Conservation (phyloP, 176 grass and related monocot genomes). For the Aegilops speltoides region DNA sequence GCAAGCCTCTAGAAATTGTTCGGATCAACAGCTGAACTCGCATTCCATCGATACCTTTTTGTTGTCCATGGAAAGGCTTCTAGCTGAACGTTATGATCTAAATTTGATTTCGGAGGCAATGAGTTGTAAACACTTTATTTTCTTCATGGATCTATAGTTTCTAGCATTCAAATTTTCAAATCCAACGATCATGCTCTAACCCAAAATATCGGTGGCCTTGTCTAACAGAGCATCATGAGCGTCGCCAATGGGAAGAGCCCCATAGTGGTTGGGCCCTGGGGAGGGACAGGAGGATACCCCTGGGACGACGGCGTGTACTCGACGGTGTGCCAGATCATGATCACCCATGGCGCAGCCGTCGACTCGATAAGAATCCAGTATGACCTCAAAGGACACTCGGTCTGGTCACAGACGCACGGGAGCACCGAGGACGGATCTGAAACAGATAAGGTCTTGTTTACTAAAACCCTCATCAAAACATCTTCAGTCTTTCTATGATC, state of each 20-base stretch:
- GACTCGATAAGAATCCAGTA: conserved; percentile 63
- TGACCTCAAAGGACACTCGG: conserved; percentile 44
- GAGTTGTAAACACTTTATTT: neutral
- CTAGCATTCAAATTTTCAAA: neutral
- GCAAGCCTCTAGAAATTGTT: neutral
- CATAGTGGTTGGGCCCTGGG: conserved; percentile 76
- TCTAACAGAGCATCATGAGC: conserved; percentile 43
- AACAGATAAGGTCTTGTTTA: conserved; percentile 51
- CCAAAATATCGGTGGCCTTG: neutral
- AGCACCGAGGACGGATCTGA: conserved; percentile 41
- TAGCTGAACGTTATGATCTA: neutral
- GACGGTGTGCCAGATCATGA: conserved; percentile 54
- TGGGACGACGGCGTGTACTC: conserved; percentile 76
- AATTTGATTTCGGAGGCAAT: neutral
- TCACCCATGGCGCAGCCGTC: conserved; percentile 62
- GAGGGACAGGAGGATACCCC: conserved; percentile 59
- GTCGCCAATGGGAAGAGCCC: conserved; percentile 45
- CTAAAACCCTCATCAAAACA: conserved; percentile 6
- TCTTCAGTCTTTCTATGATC: neutral
- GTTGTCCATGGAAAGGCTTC: neutral
- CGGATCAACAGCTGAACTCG: neutral
- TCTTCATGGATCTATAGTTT: neutral
- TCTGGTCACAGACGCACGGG: conserved; percentile 48
- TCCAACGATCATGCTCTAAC: conserved; percentile 2
- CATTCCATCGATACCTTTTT: neutral